Evolutionary conservation across 163 green algal genomes (phyloP).

Genomic region (Chlorella variabilis): DNA sequence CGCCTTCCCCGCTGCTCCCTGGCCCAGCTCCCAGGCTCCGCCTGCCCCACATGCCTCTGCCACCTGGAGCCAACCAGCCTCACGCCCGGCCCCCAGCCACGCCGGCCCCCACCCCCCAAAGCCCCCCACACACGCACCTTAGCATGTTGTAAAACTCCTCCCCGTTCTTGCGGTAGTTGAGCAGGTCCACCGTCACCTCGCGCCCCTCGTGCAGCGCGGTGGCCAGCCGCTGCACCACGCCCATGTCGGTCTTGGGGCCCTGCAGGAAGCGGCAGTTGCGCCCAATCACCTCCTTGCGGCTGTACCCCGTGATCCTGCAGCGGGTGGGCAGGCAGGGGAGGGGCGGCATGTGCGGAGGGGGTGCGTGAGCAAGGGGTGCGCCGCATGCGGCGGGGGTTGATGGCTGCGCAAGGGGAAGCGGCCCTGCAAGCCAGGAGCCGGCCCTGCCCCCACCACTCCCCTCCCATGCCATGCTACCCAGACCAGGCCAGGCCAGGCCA

Average conservation of each 20-base stretch:
- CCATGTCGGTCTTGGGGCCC: conserved; percentile 54
- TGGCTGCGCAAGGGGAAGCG: too few relatives aligned
- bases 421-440: too few relatives aligned
- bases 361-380: background rate
- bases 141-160: conserved; percentile 79
- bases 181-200: conserved; percentile 61
- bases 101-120: background rate
- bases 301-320: conserved; percentile 78
- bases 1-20: too few relatives aligned
- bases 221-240: conserved; percentile 47
- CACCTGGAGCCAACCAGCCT: too few relatives aligned
- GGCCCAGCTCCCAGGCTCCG: too few relatives aligned
- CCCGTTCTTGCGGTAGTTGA: conserved; percentile 77
- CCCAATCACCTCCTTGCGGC: conserved; percentile 67
- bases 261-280: conserved; percentile 89
- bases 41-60: too few relatives aligned
- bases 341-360: background rate
- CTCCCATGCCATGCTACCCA: too few relatives aligned
- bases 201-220: conserved; percentile 42
- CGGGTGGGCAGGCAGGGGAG: background rate
- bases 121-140: background rate
- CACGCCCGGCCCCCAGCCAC: background rate
- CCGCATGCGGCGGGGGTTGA: too few relatives aligned
- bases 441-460: too few relatives aligned
- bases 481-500: too few relatives aligned